Base-by-base conservation (phyloP, 2,329 filamentous ascomycete species). In the Dothistroma pini region DNA sequence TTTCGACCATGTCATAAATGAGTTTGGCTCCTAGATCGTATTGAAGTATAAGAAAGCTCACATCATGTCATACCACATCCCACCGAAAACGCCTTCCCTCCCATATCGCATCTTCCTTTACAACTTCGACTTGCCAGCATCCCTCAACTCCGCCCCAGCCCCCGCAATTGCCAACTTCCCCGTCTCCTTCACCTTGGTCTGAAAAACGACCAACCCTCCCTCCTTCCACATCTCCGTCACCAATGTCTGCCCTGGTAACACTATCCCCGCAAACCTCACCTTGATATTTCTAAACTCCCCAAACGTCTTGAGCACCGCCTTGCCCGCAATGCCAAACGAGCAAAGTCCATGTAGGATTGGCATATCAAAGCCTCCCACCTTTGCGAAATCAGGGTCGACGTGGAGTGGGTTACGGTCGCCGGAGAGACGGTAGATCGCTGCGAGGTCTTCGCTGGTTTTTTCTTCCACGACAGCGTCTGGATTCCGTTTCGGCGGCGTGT, bases 281-380 rank as follows among this genome's bases (percentile, higher is more conserved):
- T 96, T 96, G 80, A 96, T 87, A 80, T 92, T 96, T 83, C 89
- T 91, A 80, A 89, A 92, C 52, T 84, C 78, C 4, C 95, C 95
- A 71, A 87, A 97, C 66, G 83, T 88, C 78, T 91, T 85, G 75
- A 93, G 89, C 44, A 99, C 86, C 62, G 93, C 92, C 83, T 96
- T 97, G 66, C 89, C 91, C 16, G 90, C 88, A 67, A 97, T 86
- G 69, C 95, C 95, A 72, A 99, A 93, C 75, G 88, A 95, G 84
- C 92, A 96, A 41, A 99, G 86, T n/a, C 95, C 95, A 80, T 99
- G 95, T 57, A 99, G 82, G 74, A 99, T 99, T 12, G 95, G 95
- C 31, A 82, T 86, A 79, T 95, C 89, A 86, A 99, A 99, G 62
- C 95, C 95, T 62, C 93, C 95, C 70, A 96, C 88, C 81, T 95